Conservation (phyloP, 495 filamentous ascomycete species). For the Trichocladium antarcticum region DNA sequence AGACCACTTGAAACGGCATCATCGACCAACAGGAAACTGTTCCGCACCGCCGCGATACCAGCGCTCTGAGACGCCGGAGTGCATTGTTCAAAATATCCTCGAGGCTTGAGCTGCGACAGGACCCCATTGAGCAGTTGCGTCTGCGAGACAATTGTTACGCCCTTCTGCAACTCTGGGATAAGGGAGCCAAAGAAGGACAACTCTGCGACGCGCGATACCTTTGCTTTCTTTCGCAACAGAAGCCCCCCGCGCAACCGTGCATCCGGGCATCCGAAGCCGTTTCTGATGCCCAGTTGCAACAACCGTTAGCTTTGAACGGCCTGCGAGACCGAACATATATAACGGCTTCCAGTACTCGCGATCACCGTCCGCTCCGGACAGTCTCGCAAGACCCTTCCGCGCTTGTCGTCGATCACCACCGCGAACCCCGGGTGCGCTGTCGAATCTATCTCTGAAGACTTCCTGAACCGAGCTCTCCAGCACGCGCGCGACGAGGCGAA, state of each 20-base stretch:
- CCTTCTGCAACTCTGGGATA: not conserved
- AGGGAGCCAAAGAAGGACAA: not conserved
- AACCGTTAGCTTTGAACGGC: not conserved
- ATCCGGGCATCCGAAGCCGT: not conserved
- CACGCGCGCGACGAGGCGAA: not conserved
- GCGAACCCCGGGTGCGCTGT: not conserved
- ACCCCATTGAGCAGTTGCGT: slow-evolving; percentile 3
- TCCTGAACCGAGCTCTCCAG: not conserved
- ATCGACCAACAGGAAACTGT: slow-evolving; percentile 6
- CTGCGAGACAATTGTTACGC: not conserved
- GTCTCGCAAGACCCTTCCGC: not conserved
- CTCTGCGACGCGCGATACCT: not conserved
- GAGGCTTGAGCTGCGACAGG: slow-evolving; percentile 5
- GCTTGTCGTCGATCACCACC: not conserved
- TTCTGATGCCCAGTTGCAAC: not conserved
- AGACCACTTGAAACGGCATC: not conserved
- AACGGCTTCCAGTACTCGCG: not conserved
- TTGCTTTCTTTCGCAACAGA: not conserved
- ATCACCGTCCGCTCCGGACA: not conserved
- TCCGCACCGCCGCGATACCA: slow-evolving; percentile 7
- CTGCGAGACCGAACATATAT: slow-evolving; percentile 3
- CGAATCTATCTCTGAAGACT: not conserved
- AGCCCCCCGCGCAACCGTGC: too few species aligned
- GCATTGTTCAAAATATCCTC: slow-evolving; percentile 7
- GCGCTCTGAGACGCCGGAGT: not conserved